phyloP scores from a whole-genome alignment of 108 stramenopile genomes.

The Schizochytrium sp. region DNA sequence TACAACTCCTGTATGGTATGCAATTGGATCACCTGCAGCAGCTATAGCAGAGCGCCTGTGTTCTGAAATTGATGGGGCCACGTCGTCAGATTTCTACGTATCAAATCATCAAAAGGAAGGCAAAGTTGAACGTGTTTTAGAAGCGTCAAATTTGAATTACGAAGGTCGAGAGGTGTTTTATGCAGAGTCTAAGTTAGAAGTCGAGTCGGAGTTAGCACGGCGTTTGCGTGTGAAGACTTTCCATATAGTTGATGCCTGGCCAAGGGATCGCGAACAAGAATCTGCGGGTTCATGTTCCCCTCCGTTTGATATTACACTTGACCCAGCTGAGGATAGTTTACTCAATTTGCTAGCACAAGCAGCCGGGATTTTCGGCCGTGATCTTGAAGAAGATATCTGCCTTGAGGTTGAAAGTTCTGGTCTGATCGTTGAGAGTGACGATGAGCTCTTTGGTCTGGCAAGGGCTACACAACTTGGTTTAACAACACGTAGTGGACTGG shows the following conservation, averaged over 20 bases:
- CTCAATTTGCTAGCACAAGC: neutral
- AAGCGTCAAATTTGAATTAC: neutral
- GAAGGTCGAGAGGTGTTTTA: neutral
- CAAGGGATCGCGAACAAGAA: neutral
- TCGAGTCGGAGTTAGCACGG: neutral
- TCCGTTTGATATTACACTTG: neutral
- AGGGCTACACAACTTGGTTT: too few species aligned
- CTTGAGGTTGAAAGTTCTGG: too few species aligned
- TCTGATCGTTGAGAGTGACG: too few species aligned
- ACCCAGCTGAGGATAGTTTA: neutral
- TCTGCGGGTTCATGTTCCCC: neutral
- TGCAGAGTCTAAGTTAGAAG: neutral
- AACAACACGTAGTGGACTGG: too few species aligned
- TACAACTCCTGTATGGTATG: too few species aligned
- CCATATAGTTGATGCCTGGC: neutral
- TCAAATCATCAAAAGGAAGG: neutral
- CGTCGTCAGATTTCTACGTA: neutral
- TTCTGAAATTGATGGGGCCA: neutral
- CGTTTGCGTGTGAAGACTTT: neutral
- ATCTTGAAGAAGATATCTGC: neutral
- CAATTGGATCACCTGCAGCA: too few species aligned
- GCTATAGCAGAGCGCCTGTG: neutral
- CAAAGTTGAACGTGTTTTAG: neutral
- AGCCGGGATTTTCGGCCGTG: neutral
- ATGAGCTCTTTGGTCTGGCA: too few species aligned